Conservation (phyloP, 495 filamentous ascomycete genomes). For the Neurospora tetrasperma region DNA sequence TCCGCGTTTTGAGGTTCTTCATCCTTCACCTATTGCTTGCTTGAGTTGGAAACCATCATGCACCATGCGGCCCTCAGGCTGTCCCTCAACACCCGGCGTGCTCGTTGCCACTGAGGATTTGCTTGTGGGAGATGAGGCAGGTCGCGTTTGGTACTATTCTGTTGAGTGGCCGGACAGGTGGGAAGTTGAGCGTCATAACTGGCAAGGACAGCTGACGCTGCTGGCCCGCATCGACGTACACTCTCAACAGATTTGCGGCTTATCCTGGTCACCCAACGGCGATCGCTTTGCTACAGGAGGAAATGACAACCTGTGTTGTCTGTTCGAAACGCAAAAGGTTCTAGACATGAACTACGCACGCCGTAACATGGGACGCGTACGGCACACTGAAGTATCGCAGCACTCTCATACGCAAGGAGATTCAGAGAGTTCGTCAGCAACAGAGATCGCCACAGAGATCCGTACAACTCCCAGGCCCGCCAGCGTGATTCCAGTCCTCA, state of each 20-base stretch:
- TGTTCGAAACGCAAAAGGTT: slow-evolving; percentile 63
- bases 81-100: slow-evolving; percentile 20
- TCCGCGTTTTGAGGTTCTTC: slow-evolving; percentile 63
- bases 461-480: neutral
- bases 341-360: slow-evolving; percentile 20
- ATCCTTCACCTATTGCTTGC: slow-evolving; percentile 64
- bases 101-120: slow-evolving; percentile 63
- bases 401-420: neutral
- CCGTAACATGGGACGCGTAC: neutral
- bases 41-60: slow-evolving; percentile 54
- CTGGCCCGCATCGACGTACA: slow-evolving; percentile 70
- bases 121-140: slow-evolving; percentile 79
- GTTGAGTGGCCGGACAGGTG: slow-evolving; percentile 70
- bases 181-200: slow-evolving; percentile 47
- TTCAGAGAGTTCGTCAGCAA: slow-evolving; percentile 4
- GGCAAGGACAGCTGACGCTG: slow-evolving; percentile 69
- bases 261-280: slow-evolving; percentile 77
- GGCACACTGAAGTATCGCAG: neutral
- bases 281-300: slow-evolving; percentile 75
- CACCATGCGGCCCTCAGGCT: slow-evolving; percentile 32
- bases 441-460: slow-evolving; percentile 7
- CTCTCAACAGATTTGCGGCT: slow-evolving; percentile 82
- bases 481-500: slow-evolving; percentile 11
- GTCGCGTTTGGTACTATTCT: slow-evolving; percentile 77
- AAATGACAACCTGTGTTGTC: slow-evolving; percentile 81